phyloP scores from a whole-genome alignment of 352 stramenopile genomes.

The Globisporangium recalcitrans region DNA sequence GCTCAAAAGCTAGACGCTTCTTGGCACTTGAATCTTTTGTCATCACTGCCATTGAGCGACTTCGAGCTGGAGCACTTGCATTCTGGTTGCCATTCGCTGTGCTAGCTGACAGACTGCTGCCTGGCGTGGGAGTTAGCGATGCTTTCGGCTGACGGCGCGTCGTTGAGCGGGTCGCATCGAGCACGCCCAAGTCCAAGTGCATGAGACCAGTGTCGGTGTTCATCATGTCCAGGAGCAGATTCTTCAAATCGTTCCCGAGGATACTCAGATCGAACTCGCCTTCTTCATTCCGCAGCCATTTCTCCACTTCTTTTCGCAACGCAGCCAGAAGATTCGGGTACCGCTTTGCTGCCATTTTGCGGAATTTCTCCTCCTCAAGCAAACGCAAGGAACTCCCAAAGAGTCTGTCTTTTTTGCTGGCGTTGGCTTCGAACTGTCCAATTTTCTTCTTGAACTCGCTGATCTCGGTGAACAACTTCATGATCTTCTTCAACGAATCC shows the following conservation, averaged over 20 bases:
- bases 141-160: constrained; percentile 31
- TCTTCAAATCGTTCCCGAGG: constrained; percentile 69
- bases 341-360: constrained; percentile 64
- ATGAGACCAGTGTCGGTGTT: constrained; percentile 79
- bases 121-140: constrained; percentile 23
- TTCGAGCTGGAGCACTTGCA: constrained; percentile 19
- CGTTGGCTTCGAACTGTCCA: constrained; percentile 60
- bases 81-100: constrained; percentile 14
- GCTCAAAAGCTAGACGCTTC: constrained; percentile 28
- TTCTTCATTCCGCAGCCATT: constrained; percentile 69
- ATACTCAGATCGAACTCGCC: constrained; percentile 69
- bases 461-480: constrained; percentile 64
- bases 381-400: constrained; percentile 71
- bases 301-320: constrained; percentile 62
- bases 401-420: constrained; percentile 66
- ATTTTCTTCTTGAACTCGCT: constrained; percentile 74
- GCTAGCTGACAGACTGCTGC: constrained; percentile 15
- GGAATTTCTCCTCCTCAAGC: constrained; percentile 72
- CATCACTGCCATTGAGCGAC: constrained; percentile 35
- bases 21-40: constrained; percentile 24
- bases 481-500: constrained; percentile 76
- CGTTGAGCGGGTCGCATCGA: constrained; percentile 30
- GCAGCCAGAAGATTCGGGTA: constrained; percentile 48
- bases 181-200: constrained; percentile 66
- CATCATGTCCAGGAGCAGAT: constrained; percentile 72